Percentiles rank a stretch among this genome's conserved stretches.
Conservation (phyloP, 345 rosid genomes). For the Pistacia integerrima region DNA sequence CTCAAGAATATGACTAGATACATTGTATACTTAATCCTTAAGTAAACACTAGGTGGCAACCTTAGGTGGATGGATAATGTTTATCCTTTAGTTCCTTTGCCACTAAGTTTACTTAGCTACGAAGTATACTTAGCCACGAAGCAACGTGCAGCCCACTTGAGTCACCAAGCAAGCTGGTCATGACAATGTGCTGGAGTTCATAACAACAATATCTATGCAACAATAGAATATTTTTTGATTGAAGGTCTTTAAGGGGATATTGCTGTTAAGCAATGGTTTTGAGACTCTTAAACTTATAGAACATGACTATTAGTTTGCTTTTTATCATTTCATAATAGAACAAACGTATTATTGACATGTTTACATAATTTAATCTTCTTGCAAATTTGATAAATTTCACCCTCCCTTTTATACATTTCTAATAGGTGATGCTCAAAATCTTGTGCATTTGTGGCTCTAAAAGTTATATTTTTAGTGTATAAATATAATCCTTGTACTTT, state of each 20-base stretch:
- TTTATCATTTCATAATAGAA: background rate
- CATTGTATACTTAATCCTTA: too few relatives aligned
- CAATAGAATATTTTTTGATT: constrained; percentile 62
- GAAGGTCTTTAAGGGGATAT: constrained; percentile 73
- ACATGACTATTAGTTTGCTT: background rate
- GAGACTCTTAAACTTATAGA: constrained; percentile 1
- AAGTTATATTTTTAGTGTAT: background rate
- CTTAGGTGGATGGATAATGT: too few relatives aligned
- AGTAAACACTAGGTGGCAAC: too few relatives aligned
- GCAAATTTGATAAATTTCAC: constrained; percentile 10
- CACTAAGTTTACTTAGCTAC: too few relatives aligned
- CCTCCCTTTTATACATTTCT: constrained; percentile 12
- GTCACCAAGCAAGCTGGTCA: too few relatives aligned
- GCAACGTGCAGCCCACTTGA: too few relatives aligned
- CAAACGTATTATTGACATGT: background rate
- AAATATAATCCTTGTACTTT: background rate
- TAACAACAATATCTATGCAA: constrained; percentile 54
- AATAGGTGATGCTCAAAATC: constrained; percentile 59
- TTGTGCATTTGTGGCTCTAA: constrained; percentile 1
- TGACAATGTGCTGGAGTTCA: constrained; percentile 36
- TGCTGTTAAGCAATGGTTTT: constrained; percentile 50
- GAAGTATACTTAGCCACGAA: too few relatives aligned
- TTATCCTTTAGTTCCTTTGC: too few relatives aligned
- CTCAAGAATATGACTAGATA: too few relatives aligned
- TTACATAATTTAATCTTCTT: background rate